phyloP scores from a whole-genome alignment of 768 basidiomycete species.

The Albatrellus ellisii region DNA sequence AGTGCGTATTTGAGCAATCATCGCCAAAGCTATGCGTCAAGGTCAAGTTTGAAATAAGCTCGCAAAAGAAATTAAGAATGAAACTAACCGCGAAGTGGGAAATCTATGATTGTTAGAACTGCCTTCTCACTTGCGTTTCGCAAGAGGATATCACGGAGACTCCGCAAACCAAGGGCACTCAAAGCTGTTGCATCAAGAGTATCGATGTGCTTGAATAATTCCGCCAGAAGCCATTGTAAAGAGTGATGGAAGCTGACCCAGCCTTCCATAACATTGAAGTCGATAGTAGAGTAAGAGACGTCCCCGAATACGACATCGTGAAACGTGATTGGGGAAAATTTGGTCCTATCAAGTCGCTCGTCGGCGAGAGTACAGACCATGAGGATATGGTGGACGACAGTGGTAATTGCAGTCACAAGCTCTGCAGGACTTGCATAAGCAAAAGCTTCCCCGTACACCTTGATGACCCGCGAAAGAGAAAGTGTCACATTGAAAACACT shows the following conservation, averaged over 20 bases:
- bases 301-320: slow-evolving; percentile 59
- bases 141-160: slow-evolving; percentile 47
- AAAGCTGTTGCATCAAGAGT: slow-evolving; percentile 45
- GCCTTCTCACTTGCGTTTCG: slow-evolving; percentile 51
- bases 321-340: slow-evolving; percentile 48
- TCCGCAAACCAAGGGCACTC: slow-evolving; percentile 35
- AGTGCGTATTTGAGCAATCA: slow-evolving; percentile 90
- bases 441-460: slow-evolving; percentile 81
- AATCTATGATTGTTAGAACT: slow-evolving; percentile 72
- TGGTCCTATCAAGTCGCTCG: slow-evolving; percentile 51
- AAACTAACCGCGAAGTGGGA: slow-evolving; percentile 70
- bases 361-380: slow-evolving; percentile 57
- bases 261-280: slow-evolving; percentile 68
- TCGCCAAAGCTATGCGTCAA: slow-evolving; percentile 53
- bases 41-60: slow-evolving; percentile 1
- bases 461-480: slow-evolving; percentile 78
- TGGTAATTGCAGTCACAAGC: slow-evolving; percentile 51
- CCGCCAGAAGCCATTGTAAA: slow-evolving; percentile 81
- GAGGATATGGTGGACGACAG: slow-evolving; percentile 59
- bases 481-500: slow-evolving; percentile 93
- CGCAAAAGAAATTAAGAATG: background rate
- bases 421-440: slow-evolving; percentile 40
- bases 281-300: slow-evolving; percentile 42
- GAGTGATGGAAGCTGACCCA: slow-evolving; percentile 93
- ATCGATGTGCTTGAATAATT: slow-evolving; percentile 75